Base-by-base conservation (phyloP, 345 rosid species). In the Rhodomyrtus tomentosa region DNA sequence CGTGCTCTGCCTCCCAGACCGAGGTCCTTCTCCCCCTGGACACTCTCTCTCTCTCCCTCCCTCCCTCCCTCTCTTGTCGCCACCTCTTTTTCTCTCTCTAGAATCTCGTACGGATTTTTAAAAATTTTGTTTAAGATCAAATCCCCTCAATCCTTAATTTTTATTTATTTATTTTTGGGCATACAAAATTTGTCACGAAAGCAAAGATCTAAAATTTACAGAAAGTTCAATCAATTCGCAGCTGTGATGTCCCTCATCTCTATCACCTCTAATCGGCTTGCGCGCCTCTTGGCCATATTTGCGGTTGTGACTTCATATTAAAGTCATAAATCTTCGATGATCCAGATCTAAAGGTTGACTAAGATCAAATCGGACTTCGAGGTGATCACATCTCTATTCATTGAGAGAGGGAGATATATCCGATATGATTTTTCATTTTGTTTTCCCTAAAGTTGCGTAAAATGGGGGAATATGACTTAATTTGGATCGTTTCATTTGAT, bases 1-100 rank as follows among this genome's bases (percentile, higher is more conserved):
- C 22, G 9, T 24, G 13, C 12, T 55, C n/a, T 84, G 84, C 72
- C 68, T 81, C 82, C 84, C 89, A 68, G 48, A 68, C 85, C 88
- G 79, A 89, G 88, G 91, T 89, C 88, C 91, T 72, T 55, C 87
- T 50, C n/a, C 91, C 91, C 90, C 86, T 89, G 82, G 90, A 40
- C 90, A 22, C 22, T 48, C 54, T 62, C n/a, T n/a, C 68, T 32
- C n/a, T n/a, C n/a, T n/a, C n/a, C n/a, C n/a, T n/a, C n/a, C n/a
- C n/a, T n/a, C n/a, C n/a, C 76, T 16, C n/a, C n/a, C n/a, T n/a
- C n/a, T n/a, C 81, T 29, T 48, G 51, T 7, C 54, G 32, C 51
- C 54, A 49, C 73, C 51, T 14, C 4, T 32, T 5, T n/a, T 42
- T 49, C 40, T 68, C 86, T 73, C 72, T 36, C 62, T 38, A 83